These are phyloP conservation scores for Westerdykella aurantiaca DNA, from an alignment of 2,329 filamentous ascomycete genomes.

Conservation along the genomic window DNA sequence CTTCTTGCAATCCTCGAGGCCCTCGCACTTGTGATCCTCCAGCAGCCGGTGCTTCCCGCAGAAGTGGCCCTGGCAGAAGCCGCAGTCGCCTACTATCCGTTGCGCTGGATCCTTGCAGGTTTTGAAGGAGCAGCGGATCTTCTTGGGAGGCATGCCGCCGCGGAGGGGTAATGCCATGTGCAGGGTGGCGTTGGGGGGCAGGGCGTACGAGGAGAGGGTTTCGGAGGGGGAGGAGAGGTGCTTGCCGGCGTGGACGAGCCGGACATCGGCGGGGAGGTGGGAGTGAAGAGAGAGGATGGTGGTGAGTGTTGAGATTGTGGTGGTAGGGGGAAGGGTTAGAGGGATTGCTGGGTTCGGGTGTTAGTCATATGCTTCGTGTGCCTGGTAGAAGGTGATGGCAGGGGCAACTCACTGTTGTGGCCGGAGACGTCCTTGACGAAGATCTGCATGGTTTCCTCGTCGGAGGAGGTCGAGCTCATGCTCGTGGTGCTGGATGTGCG, in stretches of 20 bases:
- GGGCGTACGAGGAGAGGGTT: conserved; percentile 45
- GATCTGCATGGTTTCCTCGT: conserved; percentile 53
- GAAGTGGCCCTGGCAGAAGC: conserved; percentile 89
- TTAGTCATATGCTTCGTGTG: conserved; percentile 8
- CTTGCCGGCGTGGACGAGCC: conserved; percentile 54
- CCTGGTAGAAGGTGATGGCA: conserved; percentile 2
- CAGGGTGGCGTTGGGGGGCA: conserved; percentile 47
- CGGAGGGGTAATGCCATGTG: conserved; percentile 54
- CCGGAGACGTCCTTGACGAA: conserved; percentile 56
- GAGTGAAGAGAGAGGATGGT: conserved; percentile 55
- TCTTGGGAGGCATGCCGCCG: conserved; percentile 58
- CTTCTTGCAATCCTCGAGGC: conserved; percentile 95
- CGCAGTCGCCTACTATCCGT: conserved; percentile 92
- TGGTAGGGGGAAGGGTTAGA: conserved; percentile 49
- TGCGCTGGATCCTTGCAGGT: conserved; percentile 84
- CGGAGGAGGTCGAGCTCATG: conserved; percentile 38
- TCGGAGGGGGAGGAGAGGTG: conserved; percentile 44
- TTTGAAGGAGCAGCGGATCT: conserved; percentile 81
- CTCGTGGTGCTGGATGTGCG: conserved; percentile 33
- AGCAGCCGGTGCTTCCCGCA: conserved; percentile 91
- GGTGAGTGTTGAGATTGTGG: conserved; percentile 51
- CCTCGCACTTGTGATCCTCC: conserved; percentile 89
- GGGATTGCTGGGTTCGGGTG: conserved; percentile 48
- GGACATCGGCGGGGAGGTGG: conserved; percentile 47
- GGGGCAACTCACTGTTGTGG: conserved; percentile 46